Evolutionary conservation across 768 basidiomycete genomes (phyloP), one percentile per base, ranked within the genome.

Genomic region (Leccinum broughii): DNA sequence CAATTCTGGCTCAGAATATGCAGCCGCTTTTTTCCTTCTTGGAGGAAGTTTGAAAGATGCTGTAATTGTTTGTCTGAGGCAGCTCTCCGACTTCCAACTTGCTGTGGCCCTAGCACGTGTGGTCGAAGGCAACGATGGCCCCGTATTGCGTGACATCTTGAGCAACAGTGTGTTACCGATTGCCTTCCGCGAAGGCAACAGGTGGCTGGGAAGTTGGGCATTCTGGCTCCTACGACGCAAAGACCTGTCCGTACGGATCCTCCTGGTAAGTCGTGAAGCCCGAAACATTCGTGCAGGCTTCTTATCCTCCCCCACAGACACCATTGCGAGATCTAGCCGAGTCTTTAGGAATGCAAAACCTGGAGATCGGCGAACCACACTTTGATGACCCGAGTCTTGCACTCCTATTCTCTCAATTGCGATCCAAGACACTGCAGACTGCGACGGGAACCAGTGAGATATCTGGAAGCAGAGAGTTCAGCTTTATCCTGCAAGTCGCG

Each of bases 1-100:
- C 55, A 28, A 26, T 32, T 24, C 17, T 8, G 20, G n/a, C 20
- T 13, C 70, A 98, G 97, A 94, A 71, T 98, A 98, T 69, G 95
- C 97, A n/a, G 95, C 95, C 0, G 95, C 95, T 1, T 99, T 99
- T 77, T 99, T 99, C 78, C 80, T 99, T 46, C 83, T 99, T 0
- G 96, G 93, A 8, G 89, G 87, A 24, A 86, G 88, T 48, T 76
- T 96, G 37, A 92, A 90, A 73, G 97, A 98, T 64, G 95, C 96
- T 3, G 90, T 95, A 34, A 90, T 85, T 64, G 90, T 99, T 20
- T 95, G 94, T 72, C 70, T 97, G 28, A 90, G 85, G 65, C 92
- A 98, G 56, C 77, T 99, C 22, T 78, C 84, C 26, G 97, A 99
- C 73, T 90, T 95, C 69, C 94, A 96, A 66, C 80, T 99, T 24